Evolutionary conservation across 768 basidiomycete species (phyloP).

Genomic region (Daedaleopsis nitida): DNA sequence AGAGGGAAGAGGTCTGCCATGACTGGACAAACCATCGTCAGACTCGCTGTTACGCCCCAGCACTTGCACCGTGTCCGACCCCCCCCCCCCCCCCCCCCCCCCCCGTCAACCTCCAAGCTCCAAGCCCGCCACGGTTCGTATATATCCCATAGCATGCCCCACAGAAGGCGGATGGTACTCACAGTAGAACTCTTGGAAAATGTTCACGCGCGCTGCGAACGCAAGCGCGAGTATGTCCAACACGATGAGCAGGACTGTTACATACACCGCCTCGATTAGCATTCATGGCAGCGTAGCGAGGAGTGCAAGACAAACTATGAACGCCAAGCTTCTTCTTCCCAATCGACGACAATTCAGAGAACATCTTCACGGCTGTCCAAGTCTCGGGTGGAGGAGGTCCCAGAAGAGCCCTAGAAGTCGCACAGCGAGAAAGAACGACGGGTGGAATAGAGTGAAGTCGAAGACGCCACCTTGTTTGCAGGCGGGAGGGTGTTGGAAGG

Average conservation of each 20-base stretch:
- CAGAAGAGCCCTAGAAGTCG: constrained; percentile 10
- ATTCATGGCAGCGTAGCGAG: neutral
- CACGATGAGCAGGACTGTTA: constrained; percentile 45
- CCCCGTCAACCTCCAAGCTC: neutral
- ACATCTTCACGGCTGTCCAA: constrained; percentile 5
- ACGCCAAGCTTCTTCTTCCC: constrained; percentile 35
- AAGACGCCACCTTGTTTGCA: neutral
- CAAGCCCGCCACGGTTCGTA: neutral
- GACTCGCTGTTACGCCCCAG: too few species aligned
- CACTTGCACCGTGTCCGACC: neutral
- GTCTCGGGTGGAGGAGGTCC: constrained; percentile 2
- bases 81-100: neutral
- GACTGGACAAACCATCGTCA: constrained; percentile 34
- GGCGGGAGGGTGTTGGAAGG: constrained; percentile 3
- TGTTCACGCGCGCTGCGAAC: constrained; percentile 54
- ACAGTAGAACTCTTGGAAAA: constrained; percentile 65
- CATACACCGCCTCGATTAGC: neutral
- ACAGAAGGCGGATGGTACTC: constrained; percentile 23
- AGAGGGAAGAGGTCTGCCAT: constrained; percentile 64
- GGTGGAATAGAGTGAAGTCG: constrained; percentile 7
- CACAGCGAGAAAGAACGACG: constrained; percentile 19
- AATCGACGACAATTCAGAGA: constrained; percentile 15
- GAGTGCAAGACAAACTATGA: constrained; percentile 28
- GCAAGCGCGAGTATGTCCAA: constrained; percentile 53
- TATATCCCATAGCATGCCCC: neutral